Percentiles rank a stretch among this genome's conserved stretches.
phyloP scores from a whole-genome alignment of 306 rosid species.

The Casuarina glauca region DNA sequence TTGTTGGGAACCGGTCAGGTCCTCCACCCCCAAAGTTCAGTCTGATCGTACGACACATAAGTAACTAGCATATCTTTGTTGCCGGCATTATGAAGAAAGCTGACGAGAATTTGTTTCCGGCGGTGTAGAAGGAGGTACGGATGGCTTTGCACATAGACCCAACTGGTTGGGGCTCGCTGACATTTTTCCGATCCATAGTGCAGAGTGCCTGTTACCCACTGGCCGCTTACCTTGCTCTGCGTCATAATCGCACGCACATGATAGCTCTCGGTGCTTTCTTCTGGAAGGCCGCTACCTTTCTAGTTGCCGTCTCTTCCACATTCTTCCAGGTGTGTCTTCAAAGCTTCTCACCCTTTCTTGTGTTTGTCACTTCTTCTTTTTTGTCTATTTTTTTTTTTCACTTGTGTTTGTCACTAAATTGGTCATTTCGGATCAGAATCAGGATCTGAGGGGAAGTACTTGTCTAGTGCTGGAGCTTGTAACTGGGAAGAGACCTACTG shows the following conservation, averaged over 20 bases:
- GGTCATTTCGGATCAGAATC: too few relatives aligned
- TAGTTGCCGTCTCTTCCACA: constrained; percentile 63
- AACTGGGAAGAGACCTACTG: constrained; percentile 97
- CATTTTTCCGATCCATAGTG: constrained; percentile 75
- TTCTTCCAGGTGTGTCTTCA: constrained; percentile 51
- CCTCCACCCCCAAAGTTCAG: too few relatives aligned
- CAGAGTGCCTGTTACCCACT: constrained; percentile 72
- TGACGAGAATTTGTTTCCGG: constrained; percentile 76
- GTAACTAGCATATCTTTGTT: not conserved
- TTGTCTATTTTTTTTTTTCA: too few relatives aligned
- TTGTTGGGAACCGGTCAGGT: too few relatives aligned
- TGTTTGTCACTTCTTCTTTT: too few relatives aligned
- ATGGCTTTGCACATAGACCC: constrained; percentile 73
- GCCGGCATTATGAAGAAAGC: constrained; percentile 76
- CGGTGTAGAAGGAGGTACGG: constrained; percentile 75
- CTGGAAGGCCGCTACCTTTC: constrained; percentile 71
- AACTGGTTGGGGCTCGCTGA: constrained; percentile 71
- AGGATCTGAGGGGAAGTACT: too few relatives aligned
- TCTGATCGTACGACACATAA: too few relatives aligned
- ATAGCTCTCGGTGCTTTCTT: constrained; percentile 74
- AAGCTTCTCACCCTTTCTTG: not conserved
- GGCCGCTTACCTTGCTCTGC: constrained; percentile 69
- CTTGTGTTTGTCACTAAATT: too few relatives aligned
- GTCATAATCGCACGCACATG: constrained; percentile 68
- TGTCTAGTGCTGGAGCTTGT: constrained; percentile 79